These are phyloP conservation scores for Cucurbitaria berberidis DNA, from an alignment of 2,329 filamentous ascomycete genomes.

Conservation along the genomic window DNA sequence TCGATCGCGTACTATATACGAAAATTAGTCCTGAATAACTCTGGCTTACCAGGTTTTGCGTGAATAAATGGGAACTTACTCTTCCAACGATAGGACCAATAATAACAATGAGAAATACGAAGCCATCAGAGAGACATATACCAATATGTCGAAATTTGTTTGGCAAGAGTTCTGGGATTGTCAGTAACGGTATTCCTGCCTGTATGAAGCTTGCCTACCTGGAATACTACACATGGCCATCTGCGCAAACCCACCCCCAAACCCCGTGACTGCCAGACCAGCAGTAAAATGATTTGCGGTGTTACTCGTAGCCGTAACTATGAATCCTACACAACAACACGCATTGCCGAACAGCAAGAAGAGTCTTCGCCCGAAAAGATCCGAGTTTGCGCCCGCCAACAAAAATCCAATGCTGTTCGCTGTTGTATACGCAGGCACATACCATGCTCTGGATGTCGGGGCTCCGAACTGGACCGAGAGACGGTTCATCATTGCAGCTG, in stretches of 20 bases:
- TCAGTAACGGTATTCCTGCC: neutral
- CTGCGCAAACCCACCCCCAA: conserved; percentile 55
- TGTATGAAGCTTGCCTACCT: conserved; percentile 30
- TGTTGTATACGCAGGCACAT: conserved; percentile 32
- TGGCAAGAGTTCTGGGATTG: conserved; percentile 6
- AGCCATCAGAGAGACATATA: conserved; percentile 43
- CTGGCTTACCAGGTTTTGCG: neutral
- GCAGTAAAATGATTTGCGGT: conserved; percentile 50
- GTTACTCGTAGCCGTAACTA: conserved; percentile 33
- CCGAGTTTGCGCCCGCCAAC: conserved; percentile 52
- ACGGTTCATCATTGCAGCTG: conserved; percentile 26
- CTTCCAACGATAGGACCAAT: conserved; percentile 56
- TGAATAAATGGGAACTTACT: conserved; percentile 20
- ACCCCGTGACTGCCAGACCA: conserved; percentile 53
- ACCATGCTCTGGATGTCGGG: conserved; percentile 24
- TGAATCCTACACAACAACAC: conserved; percentile 48
- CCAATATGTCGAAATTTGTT: conserved; percentile 15
- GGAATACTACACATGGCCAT: conserved; percentile 55
- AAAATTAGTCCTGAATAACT: neutral
- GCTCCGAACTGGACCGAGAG: conserved; percentile 23
- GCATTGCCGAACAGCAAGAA: conserved; percentile 55
- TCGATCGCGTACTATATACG: conserved; percentile 29
- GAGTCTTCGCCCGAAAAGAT: conserved; percentile 57
- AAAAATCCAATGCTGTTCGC: conserved; percentile 30
- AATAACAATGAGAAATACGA: conserved; percentile 55